Conservation (phyloP, 1,284 basidiomycete genomes). For the Waitea zeae region DNA sequence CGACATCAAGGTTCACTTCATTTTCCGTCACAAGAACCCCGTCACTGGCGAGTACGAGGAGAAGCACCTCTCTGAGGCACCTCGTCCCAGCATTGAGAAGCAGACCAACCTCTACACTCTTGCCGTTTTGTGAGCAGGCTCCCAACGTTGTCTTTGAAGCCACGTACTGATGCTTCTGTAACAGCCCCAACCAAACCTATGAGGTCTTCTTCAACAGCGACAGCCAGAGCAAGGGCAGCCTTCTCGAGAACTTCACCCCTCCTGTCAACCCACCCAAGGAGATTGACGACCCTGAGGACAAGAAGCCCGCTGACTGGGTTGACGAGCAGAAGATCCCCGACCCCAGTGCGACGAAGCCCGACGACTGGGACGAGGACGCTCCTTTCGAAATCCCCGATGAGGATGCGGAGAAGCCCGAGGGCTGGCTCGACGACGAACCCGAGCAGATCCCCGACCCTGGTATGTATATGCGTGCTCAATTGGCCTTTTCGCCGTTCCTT, state of each 20-base stretch:
- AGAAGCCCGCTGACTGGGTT: conserved; percentile 90
- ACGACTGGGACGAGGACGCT: conserved; percentile 92
- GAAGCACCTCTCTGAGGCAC: conserved; percentile 83
- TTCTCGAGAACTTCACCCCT: conserved; percentile 94
- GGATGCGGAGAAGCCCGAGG: conserved; percentile 80
- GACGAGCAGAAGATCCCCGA: conserved; percentile 79
- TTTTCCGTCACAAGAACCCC: conserved; percentile 94
- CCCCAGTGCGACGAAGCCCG: conserved; percentile 75
- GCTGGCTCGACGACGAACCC: conserved; percentile 90
- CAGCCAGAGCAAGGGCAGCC: conserved; percentile 59
- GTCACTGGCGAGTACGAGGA: conserved; percentile 86
- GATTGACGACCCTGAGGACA: conserved; percentile 87
- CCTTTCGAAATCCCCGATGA: conserved; percentile 83
- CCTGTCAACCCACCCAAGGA: conserved; percentile 85
- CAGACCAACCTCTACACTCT: conserved; percentile 87
- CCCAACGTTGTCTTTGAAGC: conserved; percentile 3
- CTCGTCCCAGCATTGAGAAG: conserved; percentile 78
- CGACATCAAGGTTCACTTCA: conserved; percentile 72
- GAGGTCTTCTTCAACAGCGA: conserved; percentile 89
- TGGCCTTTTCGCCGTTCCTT: background rate
- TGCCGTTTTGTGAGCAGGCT: conserved; percentile 57
- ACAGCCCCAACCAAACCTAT: conserved; percentile 87
- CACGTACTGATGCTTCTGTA: conserved; percentile 1
- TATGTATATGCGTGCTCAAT: conserved; percentile 16
- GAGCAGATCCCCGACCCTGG: conserved; percentile 78